Evolutionary conservation across 148 eudicot genomes (phyloP), one percentile per base, ranked within the genome.

Genomic region (Cornus controversa): DNA sequence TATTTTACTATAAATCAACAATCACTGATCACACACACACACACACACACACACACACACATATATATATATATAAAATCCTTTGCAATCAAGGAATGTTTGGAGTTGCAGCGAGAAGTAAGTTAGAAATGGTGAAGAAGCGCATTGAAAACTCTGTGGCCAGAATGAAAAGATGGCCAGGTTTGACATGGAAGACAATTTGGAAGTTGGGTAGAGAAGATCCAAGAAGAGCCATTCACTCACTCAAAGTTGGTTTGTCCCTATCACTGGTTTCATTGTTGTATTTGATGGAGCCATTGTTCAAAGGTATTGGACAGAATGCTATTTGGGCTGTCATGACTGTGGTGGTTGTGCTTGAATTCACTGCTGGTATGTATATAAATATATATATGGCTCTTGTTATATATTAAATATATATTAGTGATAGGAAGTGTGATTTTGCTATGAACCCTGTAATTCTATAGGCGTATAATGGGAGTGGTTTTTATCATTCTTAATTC

Each of bases 261-360:
- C 72, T 95, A 71, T 90, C 99, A 28, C 69, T 93, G 81, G 97
- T 93, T 40, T 91, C 99, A 0, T 78, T 95, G 87, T 47, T 95
- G 40, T 95, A 95, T 66, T 76, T 95, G 40, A 24, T 93, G 67
- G 91, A 93, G 79, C 94, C 99, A 53, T 84, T 93, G 80, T 89
- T 88, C 65, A 47, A 87, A 72, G 90, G 87, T 1, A 80, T 95
- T 60, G 99, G 96, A 22, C 84, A 89, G 26, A 93, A 87, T 78
- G 93, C 94, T 22, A 89, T 93, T 18, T 93, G 97, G 99, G 99
- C 99, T 66, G 89, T 95, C 82, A 93, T 95, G 94, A 95, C 99
- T 26, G 99, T 95, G 10, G 99, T 93, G 0, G 91, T 95, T 28
- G 99, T 95, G 31, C 99, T 95, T 62, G 98, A 95, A 81, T 95